Percentiles rank a stretch among this genome's conserved stretches.
phyloP scores from a whole-genome alignment of 352 stramenopile species.

The Peronospora tabacina region DNA sequence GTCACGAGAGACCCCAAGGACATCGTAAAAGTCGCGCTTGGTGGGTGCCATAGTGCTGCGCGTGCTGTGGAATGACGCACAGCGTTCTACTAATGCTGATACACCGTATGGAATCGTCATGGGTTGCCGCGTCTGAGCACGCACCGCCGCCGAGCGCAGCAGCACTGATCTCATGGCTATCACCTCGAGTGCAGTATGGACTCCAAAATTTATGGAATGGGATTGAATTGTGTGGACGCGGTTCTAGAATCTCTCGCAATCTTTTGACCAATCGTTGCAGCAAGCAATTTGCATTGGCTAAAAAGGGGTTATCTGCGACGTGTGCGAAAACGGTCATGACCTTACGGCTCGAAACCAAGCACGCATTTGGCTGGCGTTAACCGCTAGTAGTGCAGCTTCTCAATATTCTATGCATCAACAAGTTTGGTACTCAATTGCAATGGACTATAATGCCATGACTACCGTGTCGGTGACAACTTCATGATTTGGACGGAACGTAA shows the following conservation, averaged over 20 bases:
- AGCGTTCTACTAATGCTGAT: constrained; percentile 12
- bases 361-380: constrained; percentile 27
- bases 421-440: constrained; percentile 43
- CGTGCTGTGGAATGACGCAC: constrained; percentile 58
- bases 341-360: too few relatives aligned
- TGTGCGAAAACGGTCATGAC: too few relatives aligned
- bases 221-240: constrained; percentile 24
- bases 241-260: constrained; percentile 19
- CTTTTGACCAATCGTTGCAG: constrained; percentile 13
- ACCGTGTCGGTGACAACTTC: constrained; percentile 40
- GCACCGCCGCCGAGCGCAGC: constrained; percentile 21
- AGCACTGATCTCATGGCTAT: constrained; percentile 29
- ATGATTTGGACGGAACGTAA: constrained; percentile 3
- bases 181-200: constrained; percentile 1
- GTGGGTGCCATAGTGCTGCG: constrained; percentile 32
- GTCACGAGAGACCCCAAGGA: constrained; percentile 85
- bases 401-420: constrained; percentile 29
- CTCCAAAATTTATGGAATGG: constrained; percentile 13
- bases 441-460: constrained; percentile 44
- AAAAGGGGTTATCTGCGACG: constrained; percentile 18
- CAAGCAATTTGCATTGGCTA: constrained; percentile 2
- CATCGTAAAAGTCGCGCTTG: constrained; percentile 96
- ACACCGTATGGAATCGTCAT: constrained; percentile 3
- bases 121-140: constrained; percentile 4
- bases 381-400: constrained; percentile 31